Conservation (phyloP, 1,284 basidiomycete species). For the Thecaphora frezii region DNA sequence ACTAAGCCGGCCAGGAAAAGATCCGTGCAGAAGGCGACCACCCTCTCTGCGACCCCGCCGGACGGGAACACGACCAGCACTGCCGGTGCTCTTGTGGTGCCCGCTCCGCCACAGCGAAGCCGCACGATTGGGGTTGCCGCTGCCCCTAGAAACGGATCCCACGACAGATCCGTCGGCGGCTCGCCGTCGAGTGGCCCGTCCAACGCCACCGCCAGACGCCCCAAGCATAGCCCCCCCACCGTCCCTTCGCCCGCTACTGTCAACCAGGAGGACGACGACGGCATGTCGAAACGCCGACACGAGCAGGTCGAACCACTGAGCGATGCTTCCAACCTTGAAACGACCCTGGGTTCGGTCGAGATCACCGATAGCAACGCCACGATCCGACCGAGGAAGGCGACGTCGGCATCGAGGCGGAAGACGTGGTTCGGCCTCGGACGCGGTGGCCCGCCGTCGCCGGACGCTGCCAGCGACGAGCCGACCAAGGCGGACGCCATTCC, state of each 20-base stretch:
- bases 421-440: slow-evolving; percentile 34
- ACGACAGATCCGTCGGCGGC: slow-evolving; percentile 9
- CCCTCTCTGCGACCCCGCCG: background rate
- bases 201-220: slow-evolving; percentile 7
- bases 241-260: background rate
- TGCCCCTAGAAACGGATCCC: no score
- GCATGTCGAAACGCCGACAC: slow-evolving; percentile 17
- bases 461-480: background rate
- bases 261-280: background rate
- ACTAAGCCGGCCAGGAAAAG: background rate
- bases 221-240: background rate
- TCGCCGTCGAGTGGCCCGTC: slow-evolving; percentile 14
- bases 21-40: background rate
- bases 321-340: background rate
- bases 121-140: no score
- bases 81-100: no score
- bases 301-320: slow-evolving; percentile 18
- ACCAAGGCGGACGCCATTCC: background rate
- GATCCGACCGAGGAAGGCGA: background rate
- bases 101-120: no score
- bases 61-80: no score
- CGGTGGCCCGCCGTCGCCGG: background rate
- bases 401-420: slow-evolving; percentile 11
- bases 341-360: background rate
- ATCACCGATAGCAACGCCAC: background rate